phyloP scores from a whole-genome alignment of 2,329 filamentous ascomycete genomes.

The Penicillium frequentans region DNA sequence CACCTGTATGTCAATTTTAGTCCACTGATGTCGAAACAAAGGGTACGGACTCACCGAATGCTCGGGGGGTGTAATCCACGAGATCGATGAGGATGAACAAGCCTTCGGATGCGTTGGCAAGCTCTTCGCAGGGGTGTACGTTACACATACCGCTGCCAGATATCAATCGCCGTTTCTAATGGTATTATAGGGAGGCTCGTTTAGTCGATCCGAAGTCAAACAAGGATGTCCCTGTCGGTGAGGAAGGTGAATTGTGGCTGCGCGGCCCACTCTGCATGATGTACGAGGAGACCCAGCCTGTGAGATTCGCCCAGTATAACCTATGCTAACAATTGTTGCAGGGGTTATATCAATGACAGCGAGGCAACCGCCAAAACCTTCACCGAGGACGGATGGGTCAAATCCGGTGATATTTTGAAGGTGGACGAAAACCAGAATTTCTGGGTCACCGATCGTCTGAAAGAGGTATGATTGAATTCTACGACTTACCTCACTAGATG shows the following conservation, averaged over 20 bases:
- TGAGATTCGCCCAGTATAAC: no score
- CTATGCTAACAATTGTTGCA: not conserved
- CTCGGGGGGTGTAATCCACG: constrained; percentile 14
- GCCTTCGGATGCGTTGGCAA: constrained; percentile 18
- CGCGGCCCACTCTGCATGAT: constrained; percentile 20
- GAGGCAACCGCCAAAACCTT: constrained; percentile 17
- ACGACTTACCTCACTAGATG: not conserved
- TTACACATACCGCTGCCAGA: not conserved
- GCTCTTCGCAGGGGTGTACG: constrained; percentile 15
- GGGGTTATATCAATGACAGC: constrained; percentile 18
- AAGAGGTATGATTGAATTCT: constrained; percentile 15
- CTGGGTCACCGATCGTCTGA: constrained; percentile 22
- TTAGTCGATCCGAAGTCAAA: constrained; percentile 18
- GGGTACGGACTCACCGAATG: constrained; percentile 21
- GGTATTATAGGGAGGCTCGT: constrained; percentile 12
- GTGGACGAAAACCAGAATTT: constrained; percentile 18
- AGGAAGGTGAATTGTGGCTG: constrained; percentile 22
- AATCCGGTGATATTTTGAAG: constrained; percentile 20
- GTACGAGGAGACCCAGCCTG: not conserved
- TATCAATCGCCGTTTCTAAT: not conserved
- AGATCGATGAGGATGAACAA: constrained; percentile 15
- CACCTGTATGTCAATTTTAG: not conserved
- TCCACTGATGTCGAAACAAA: not conserved
- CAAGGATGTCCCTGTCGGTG: constrained; percentile 11
- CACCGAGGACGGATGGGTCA: constrained; percentile 16